phyloP scores from a whole-genome alignment of 176 grass and related monocot species.

The Ensete ventricosum region DNA sequence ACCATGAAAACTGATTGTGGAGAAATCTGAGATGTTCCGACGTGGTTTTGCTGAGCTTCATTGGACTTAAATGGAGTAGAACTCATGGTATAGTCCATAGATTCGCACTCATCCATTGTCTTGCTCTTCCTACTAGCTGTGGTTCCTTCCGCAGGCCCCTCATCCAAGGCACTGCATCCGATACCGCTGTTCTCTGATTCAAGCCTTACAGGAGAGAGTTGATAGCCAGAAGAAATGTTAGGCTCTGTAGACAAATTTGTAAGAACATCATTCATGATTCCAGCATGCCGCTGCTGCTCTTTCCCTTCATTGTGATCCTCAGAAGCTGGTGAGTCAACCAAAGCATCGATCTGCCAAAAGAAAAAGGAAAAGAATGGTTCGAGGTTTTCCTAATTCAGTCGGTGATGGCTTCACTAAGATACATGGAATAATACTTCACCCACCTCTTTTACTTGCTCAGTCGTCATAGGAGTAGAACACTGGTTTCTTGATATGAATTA shows the following conservation, averaged over 20 bases:
- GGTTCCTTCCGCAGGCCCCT: conserved; percentile 9
- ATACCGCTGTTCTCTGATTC: no score
- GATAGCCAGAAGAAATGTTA: conserved; percentile 15
- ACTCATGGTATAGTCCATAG: conserved; percentile 28
- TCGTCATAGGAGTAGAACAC: neutral
- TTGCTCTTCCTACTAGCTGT: conserved; percentile 46
- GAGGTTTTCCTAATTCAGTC: neutral
- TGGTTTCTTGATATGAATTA: conserved; percentile 6
- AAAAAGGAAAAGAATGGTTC: conserved; percentile 13
- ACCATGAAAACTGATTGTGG: conserved; percentile 19
- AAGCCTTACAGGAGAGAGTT: conserved; percentile 8
- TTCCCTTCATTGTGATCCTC: conserved; percentile 31
- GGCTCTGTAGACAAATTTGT: neutral
- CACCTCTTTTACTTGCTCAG: neutral
- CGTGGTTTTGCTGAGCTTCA: conserved; percentile 23
- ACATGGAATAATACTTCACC: no score
- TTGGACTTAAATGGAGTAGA: conserved; percentile 21
- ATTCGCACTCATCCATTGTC: conserved; percentile 28
- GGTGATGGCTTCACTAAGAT: neutral
- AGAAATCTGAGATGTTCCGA: neutral
- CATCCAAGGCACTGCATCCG: no score
- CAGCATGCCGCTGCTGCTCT: neutral
- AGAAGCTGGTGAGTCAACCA: conserved; percentile 58
- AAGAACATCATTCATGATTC: neutral
- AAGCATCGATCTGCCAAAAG: conserved; percentile 51